Base-by-base conservation (phyloP, 306 rosid species). In the Cajanus cajan region DNA sequence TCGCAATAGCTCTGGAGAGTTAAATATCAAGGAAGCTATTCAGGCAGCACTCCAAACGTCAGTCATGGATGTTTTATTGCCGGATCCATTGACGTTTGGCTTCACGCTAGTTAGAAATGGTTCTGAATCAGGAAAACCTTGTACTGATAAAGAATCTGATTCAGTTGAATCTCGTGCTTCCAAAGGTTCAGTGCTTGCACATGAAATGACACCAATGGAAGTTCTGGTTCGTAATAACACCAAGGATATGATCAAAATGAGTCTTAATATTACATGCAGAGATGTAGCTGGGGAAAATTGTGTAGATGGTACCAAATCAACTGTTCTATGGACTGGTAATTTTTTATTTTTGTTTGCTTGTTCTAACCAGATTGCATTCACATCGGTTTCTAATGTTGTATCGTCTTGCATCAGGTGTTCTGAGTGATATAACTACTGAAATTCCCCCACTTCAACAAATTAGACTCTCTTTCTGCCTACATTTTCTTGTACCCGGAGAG, bases 261-360 rank as follows among this genome's bases (percentile, higher is more conserved):
- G 81, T 73, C 98, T 95, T 43, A 88, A 89, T 66, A 86, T 95
- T 66, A 86, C 90, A 7, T 91, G 98, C 84, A 88, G 98, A 83
- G 99, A 95, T 82, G 98, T 95, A 47, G 94, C 99, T 65, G 98
- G 99, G 66, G 94, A 93, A 77, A 93, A 90, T 48, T 93, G 98
- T 47, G 82, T 96, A 12, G 99, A 93, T 78, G 88, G 92, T 48
- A 75, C 87, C 52, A 93, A 91, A 84, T 92, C 97, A 68, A 93
- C 99, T 41, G 98, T 91, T 80, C 85, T 93, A 44, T 95, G 95
- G 91, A 87, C 94, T 7, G 97, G 99, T 95, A 89, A 81, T 88
- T 69, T 89, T 72, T 78, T 45, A 15, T 41, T 47, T 54, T 33
- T 19, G 5, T 13, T 16, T 55, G 25, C 25, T 34, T 51, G 55